These are phyloP conservation scores for Ceratobasidium sp. DNA, from an alignment of 1,284 basidiomycete species.

Conservation along the genomic window DNA sequence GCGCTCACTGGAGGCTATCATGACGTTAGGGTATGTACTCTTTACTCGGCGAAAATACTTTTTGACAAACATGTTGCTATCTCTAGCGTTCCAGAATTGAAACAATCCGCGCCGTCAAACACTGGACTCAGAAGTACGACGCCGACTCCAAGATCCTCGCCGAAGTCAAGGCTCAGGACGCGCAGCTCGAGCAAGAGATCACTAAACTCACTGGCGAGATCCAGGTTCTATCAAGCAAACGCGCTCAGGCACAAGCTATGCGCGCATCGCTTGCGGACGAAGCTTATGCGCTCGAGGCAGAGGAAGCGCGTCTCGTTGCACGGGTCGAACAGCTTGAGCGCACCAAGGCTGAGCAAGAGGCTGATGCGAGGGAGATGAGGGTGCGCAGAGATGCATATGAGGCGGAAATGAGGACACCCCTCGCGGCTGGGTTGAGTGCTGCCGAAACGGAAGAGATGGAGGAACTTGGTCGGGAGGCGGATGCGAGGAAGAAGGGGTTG, in stretches of 20 bases:
- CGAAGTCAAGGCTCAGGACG: constrained; percentile 81
- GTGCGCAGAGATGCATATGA: constrained; percentile 75
- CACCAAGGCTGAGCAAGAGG: constrained; percentile 78
- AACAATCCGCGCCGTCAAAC: constrained; percentile 81
- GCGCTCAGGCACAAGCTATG: constrained; percentile 77
- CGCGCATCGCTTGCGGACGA: constrained; percentile 79
- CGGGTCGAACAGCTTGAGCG: constrained; percentile 76
- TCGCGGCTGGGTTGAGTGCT: constrained; percentile 78
- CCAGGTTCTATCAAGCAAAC: constrained; percentile 77
- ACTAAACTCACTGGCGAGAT: constrained; percentile 82
- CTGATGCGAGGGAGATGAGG: constrained; percentile 73
- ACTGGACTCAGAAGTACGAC: constrained; percentile 82
- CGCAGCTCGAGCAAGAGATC: constrained; percentile 88
- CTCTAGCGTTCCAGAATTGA: constrained; percentile 84
- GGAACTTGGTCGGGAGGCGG: constrained; percentile 80
- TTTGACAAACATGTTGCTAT: neutral
- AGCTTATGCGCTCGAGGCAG: constrained; percentile 70
- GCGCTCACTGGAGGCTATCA: constrained; percentile 97
- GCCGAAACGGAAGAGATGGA: constrained; percentile 82
- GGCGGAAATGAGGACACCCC: constrained; percentile 81
- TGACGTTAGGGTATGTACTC: constrained; percentile 77
- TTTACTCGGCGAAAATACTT: neutral
- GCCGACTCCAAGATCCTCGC: constrained; percentile 73
- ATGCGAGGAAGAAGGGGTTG: constrained; percentile 77
- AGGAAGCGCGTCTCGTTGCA: constrained; percentile 78